Evolutionary conservation across 73 alveolate genomes (phyloP).

Genomic region (Chromera velia): DNA sequence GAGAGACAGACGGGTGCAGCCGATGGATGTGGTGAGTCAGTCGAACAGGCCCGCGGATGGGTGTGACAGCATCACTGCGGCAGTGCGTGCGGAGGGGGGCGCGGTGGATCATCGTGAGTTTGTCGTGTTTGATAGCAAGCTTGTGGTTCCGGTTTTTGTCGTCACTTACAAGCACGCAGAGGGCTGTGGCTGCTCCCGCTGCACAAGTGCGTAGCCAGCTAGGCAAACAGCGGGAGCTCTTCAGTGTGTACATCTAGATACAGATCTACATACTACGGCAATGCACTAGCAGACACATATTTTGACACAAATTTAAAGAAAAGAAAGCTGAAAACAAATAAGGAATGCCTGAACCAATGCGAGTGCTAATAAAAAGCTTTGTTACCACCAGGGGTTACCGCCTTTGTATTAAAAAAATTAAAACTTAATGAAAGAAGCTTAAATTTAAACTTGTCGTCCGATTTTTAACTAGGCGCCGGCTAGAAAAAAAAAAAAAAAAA

Average conservation of each 20-base stretch:
- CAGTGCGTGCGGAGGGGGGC: background rate
- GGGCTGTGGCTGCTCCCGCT: background rate
- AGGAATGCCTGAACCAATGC: too few species aligned
- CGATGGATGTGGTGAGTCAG: too few species aligned
- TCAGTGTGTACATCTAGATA: background rate
- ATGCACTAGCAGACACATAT: background rate
- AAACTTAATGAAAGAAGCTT: too few species aligned
- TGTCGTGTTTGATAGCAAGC: background rate
- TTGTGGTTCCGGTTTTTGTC: background rate
- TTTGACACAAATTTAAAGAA: too few species aligned
- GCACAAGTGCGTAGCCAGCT: slow-evolving; percentile 1
- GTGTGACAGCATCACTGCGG: background rate
- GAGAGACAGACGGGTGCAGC: background rate
- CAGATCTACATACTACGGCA: background rate
- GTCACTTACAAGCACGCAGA: slow-evolving; percentile 1
- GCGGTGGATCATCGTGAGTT: slow-evolving; percentile 5
- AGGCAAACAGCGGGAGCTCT: background rate
- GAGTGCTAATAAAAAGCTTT: too few species aligned
- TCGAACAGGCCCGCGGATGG: background rate
- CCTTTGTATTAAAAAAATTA: too few species aligned
- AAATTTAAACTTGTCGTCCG: too few species aligned
- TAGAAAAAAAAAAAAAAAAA: too few species aligned
- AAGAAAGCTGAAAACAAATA: too few species aligned
- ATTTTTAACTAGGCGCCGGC: too few species aligned
- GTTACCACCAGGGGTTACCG: too few species aligned